phyloP scores from a whole-genome alignment of 495 filamentous ascomycete genomes.

The Bacidia gigantensis region DNA sequence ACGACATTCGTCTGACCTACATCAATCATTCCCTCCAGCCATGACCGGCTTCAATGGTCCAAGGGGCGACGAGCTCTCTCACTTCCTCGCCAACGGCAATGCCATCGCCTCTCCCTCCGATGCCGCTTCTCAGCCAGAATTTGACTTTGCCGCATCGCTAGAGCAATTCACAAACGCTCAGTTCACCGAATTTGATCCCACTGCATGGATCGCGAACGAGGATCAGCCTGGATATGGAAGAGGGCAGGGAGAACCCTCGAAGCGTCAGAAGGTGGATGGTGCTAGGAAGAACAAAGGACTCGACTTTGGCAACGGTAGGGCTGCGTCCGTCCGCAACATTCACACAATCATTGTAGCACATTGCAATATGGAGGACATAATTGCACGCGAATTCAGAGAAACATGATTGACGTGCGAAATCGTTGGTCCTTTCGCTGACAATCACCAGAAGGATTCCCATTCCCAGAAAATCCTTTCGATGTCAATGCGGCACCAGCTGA shows the following conservation, averaged over 20 bases:
- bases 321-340: not conserved
- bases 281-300: conserved; percentile 4
- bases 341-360: too few species aligned
- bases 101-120: conserved; percentile 56
- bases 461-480: not conserved
- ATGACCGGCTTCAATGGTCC: conserved; percentile 62
- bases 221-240: not conserved
- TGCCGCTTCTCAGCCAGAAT: conserved; percentile 41
- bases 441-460: not conserved
- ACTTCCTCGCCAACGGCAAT: conserved; percentile 81
- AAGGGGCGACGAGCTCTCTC: conserved; percentile 59
- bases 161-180: conserved; percentile 86
- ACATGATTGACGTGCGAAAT: too few species aligned
- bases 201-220: conserved; percentile 28
- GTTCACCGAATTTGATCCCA: conserved; percentile 76
- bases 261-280: conserved; percentile 2
- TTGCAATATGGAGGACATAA: too few species aligned
- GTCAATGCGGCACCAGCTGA: not conserved
- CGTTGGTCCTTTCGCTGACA: too few species aligned
- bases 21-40: not conserved
- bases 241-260: conserved; percentile 1
- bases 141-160: conserved; percentile 33
- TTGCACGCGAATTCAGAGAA: too few species aligned
- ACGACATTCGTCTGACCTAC: not conserved
- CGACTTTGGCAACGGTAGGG: conserved; percentile 14